phyloP scores from a whole-genome alignment of 2,329 filamentous ascomycete genomes.

The Westerdykella sp. region DNA sequence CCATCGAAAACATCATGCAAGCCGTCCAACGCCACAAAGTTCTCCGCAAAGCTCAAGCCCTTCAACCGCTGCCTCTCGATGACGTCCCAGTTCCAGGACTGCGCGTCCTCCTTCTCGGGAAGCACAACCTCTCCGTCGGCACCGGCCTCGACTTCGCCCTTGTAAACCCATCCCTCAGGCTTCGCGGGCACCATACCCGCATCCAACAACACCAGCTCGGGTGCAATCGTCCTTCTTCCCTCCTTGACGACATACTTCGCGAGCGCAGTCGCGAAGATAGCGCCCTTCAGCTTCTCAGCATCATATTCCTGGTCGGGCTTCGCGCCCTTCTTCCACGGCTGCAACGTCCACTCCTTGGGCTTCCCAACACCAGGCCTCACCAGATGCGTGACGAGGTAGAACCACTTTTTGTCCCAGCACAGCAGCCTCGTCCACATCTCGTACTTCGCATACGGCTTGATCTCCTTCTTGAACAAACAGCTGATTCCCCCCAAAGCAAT shows the following conservation, averaged over 20 bases:
- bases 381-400: conserved; percentile 45
- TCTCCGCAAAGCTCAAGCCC: conserved; percentile 50
- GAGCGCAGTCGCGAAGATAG: conserved; percentile 46
- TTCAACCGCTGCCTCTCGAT: conserved; percentile 53
- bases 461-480: conserved; percentile 45
- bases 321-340: conserved; percentile 40
- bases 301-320: conserved; percentile 17
- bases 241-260: conserved; percentile 48
- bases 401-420: conserved; percentile 47
- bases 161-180: conserved; percentile 51
- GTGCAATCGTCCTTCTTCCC: conserved; percentile 71
- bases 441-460: conserved; percentile 40
- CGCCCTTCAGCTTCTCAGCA: conserved; percentile 34
- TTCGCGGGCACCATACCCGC: conserved; percentile 68
- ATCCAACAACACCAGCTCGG: conserved; percentile 65
- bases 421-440: conserved; percentile 46
- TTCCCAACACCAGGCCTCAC: conserved; percentile 41
- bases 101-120: conserved; percentile 27
- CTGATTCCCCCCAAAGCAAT: conserved; percentile 45
- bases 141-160: conserved; percentile 5
- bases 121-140: conserved; percentile 13
- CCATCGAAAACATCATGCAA: conserved; percentile 48
- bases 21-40: conserved; percentile 50
- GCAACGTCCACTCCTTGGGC: conserved; percentile 39
- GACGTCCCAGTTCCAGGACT: conserved; percentile 54